A percentile compares a stretch with the other conserved stretches of the same genome.
Conservation (phyloP, 2,329 filamentous ascomycete genomes). For the Lachnellula occidentalis region DNA sequence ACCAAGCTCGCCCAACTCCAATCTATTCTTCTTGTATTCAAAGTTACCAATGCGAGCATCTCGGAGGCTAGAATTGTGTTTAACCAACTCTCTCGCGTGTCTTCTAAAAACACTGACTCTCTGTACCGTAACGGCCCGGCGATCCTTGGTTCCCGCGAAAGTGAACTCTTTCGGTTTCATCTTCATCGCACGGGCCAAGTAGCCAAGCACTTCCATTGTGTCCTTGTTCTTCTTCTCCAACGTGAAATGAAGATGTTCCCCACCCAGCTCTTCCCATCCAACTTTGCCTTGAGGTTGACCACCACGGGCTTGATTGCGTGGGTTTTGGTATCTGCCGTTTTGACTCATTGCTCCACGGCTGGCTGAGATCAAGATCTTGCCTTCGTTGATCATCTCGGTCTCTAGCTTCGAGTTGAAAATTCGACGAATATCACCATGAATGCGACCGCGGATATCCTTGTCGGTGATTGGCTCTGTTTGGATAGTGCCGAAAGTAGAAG, state of each 20-base stretch:
- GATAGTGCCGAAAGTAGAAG: constrained; percentile 49
- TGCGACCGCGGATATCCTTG: constrained; percentile 54
- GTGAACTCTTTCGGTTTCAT: constrained; percentile 54
- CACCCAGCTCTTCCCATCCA: constrained; percentile 61
- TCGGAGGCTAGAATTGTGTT: constrained; percentile 55
- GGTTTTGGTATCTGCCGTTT: constrained; percentile 15
- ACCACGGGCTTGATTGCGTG: constrained; percentile 4
- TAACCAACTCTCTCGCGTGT: constrained; percentile 56
- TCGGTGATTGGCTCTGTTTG: constrained; percentile 51
- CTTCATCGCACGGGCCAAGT: constrained; percentile 52
- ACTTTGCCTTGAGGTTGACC: constrained; percentile 36
- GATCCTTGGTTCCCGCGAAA: constrained; percentile 70
- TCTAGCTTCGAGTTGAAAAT: constrained; percentile 60
- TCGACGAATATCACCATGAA: constrained; percentile 53
- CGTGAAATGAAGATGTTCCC: constrained; percentile 67
- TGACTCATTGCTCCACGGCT: constrained; percentile 27
- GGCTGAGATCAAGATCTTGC: constrained; percentile 52
- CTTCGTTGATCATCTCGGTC: constrained; percentile 53
- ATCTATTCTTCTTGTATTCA: constrained; percentile 62
- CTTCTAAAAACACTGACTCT: constrained; percentile 56
- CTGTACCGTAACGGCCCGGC: constrained; percentile 64
- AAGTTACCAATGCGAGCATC: constrained; percentile 73
- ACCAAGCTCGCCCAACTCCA: constrained; percentile 75
- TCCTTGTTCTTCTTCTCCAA: constrained; percentile 76
- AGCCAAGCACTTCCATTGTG: constrained; percentile 67